Evolutionary conservation across 768 basidiomycete genomes (phyloP).

Genomic region (Chalciporus chontae): DNA sequence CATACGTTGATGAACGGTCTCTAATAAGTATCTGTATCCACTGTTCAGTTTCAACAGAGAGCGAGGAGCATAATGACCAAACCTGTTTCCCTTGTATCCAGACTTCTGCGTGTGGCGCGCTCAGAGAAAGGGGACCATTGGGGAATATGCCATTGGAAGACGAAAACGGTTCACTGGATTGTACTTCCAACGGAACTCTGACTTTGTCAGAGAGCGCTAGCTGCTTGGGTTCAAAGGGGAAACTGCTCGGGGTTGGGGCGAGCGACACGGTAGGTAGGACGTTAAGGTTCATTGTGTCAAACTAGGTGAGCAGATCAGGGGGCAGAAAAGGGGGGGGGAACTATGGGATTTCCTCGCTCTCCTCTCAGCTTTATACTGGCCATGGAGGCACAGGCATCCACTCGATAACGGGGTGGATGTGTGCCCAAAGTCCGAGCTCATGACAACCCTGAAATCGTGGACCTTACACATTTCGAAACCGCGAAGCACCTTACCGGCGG

Average conservation of each 20-base stretch:
- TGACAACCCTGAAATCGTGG: conserved; percentile 16
- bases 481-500: conserved; percentile 8
- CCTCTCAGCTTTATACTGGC: conserved; percentile 20
- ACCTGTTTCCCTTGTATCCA: conserved; percentile 45
- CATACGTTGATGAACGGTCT: conserved; percentile 44
- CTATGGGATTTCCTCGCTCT: neutral
- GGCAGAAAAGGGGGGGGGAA: neutral
- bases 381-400: conserved; percentile 3
- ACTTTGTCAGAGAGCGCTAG: conserved; percentile 30
- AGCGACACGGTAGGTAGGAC: conserved; percentile 32
- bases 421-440: conserved; percentile 14
- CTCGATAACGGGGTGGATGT: conserved; percentile 7
- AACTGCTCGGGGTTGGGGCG: conserved; percentile 33
- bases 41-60: conserved; percentile 8
- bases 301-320: neutral
- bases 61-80: conserved; percentile 11
- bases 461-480: conserved; percentile 12
- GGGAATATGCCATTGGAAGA: conserved; percentile 44
- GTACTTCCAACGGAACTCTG: conserved; percentile 32
- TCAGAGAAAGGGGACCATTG: conserved; percentile 36
- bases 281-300: conserved; percentile 21
- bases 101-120: conserved; percentile 42
- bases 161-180: conserved; percentile 25
- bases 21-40: conserved; percentile 40
- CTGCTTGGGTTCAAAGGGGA: conserved; percentile 37